Percentiles rank a stretch among this genome's conserved stretches.
phyloP scores from a whole-genome alignment of 129 eudicot species.

The Kitagawia praeruptora region DNA sequence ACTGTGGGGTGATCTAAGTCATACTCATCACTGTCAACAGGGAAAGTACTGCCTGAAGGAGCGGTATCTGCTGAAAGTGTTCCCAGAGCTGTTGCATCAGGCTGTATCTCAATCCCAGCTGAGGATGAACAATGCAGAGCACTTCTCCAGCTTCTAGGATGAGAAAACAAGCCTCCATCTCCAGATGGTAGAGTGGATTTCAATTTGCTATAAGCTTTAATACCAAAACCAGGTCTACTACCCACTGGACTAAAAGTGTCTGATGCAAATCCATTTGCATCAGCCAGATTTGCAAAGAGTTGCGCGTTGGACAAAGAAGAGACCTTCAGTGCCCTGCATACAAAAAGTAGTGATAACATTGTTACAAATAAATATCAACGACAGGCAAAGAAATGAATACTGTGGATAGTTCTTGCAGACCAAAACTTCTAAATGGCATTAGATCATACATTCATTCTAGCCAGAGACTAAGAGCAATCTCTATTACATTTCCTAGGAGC shows the following conservation, averaged over 20 bases:
- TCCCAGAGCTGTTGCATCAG: constrained; percentile 49
- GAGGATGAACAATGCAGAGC: constrained; percentile 28
- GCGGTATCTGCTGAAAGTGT: constrained; percentile 55
- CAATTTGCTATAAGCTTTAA: constrained; percentile 29
- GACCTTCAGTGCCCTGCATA: constrained; percentile 16
- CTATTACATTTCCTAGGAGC: not conserved
- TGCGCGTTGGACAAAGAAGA: constrained; percentile 31
- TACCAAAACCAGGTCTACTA: constrained; percentile 23
- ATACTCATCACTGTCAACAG: constrained; percentile 36
- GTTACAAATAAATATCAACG: not conserved
- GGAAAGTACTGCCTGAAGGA: constrained; percentile 31
- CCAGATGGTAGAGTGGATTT: constrained; percentile 49
- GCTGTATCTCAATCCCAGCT: constrained; percentile 46
- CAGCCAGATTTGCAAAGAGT: constrained; percentile 24
- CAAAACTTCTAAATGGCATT: not conserved
- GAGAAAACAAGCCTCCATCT: constrained; percentile 38
- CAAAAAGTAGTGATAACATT: not conserved
- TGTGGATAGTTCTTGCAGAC: not conserved
- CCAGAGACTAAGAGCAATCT: not conserved
- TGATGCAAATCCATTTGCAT: constrained; percentile 34
- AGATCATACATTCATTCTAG: not conserved
- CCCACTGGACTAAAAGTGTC: constrained; percentile 32
- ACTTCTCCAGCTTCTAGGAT: constrained; percentile 23
- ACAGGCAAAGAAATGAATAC: not conserved
- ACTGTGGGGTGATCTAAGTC: constrained; percentile 56